Evolutionary conservation across 2,329 filamentous ascomycete species (phyloP), one percentile per base, ranked within the genome.

Genomic region (Fusarium graminum): DNA sequence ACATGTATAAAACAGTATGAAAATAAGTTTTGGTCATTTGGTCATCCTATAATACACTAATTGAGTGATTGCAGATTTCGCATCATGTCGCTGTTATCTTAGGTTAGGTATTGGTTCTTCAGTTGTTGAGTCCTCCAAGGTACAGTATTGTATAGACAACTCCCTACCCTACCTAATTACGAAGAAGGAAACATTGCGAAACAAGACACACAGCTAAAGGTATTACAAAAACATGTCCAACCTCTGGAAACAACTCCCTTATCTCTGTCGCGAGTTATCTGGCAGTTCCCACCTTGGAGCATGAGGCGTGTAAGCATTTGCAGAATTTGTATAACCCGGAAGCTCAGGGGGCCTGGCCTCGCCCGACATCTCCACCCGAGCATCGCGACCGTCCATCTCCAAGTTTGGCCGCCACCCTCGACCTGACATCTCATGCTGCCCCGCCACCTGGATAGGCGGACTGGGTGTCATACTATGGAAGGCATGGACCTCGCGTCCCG

Each of bases 221-320:
- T 4, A 39, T 3, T 29, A 12, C 12, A 12, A 28, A 12, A 4
- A 9, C 19, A 5, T 22, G 2, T 5, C 7, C 1, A 4, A 12
- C 17, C 5, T 8, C 10, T 4, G 7, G 3, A 5, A 16, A 44
- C 4, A 3, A 0, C 8, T 2, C 2, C 1, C 1, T 11, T 61
- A 61, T 25, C 30, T 32, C n/a, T 56, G 53, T 26, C 49, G 55
- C 26, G 66, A 68, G 38, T 70, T 72, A 26, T 68, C 70, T 4
- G 68, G 64, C 4, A 72, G 55, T 49, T 72, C 70, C 70, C 70
- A 72, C 36, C 70, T 55, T 30, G 69, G 70, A 4, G 44, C 42
- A 16, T 52, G 58, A 2, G 42, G 19, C 14, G 32, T 59, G 16
- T 71, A 63, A 14, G 52, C 22, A 41, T 65, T 58, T 13, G 66